A percentile compares a stretch with the other conserved stretches of the same genome.
These are phyloP conservation scores for Raffaelea albimanens DNA, from an alignment of 2,329 filamentous ascomycete genomes.

Conservation along the genomic window DNA sequence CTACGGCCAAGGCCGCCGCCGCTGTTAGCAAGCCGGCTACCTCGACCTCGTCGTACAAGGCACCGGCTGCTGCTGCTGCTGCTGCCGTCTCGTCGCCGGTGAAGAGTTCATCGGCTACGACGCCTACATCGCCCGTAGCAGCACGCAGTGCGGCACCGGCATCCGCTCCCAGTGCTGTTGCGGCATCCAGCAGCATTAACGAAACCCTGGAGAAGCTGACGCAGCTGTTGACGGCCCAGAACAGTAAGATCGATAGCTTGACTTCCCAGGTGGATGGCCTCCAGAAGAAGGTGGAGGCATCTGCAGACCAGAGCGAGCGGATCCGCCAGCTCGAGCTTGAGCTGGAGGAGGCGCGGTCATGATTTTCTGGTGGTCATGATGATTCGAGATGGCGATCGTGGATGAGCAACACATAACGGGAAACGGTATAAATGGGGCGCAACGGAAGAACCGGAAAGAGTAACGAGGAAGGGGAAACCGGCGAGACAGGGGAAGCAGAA, in stretches of 20 bases:
- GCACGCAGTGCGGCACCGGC: constrained; percentile 2
- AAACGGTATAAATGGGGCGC: too few relatives aligned
- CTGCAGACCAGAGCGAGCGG: constrained; percentile 56
- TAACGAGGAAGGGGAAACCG: too few relatives aligned
- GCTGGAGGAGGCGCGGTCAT: constrained; percentile 54
- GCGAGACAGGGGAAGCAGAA: too few relatives aligned
- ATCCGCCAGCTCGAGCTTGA: constrained; percentile 60
- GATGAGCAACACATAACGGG: too few relatives aligned
- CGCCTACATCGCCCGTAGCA: constrained; percentile 20
- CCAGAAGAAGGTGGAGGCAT: constrained; percentile 64
- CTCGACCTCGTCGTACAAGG: constrained; percentile 36
- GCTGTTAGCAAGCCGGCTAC: constrained; percentile 21
- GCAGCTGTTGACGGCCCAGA: constrained; percentile 67
- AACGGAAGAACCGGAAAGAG: too few relatives aligned
- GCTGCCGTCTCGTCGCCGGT: constrained; percentile 21
- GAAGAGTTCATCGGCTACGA: constrained; percentile 25
- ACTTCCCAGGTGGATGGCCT: constrained; percentile 68
- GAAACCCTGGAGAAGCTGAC: constrained; percentile 59
- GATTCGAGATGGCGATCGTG: too few relatives aligned
- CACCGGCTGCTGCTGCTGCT: constrained; percentile 14
- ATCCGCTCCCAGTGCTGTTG: constrained; percentile 43
- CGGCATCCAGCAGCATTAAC: constrained; percentile 25
- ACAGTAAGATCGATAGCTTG: constrained; percentile 60
- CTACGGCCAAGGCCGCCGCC: neutral
- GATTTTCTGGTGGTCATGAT: neutral